These are phyloP conservation scores for Microcera coccophila DNA, from an alignment of 2,329 filamentous ascomycete genomes.

Conservation along the genomic window DNA sequence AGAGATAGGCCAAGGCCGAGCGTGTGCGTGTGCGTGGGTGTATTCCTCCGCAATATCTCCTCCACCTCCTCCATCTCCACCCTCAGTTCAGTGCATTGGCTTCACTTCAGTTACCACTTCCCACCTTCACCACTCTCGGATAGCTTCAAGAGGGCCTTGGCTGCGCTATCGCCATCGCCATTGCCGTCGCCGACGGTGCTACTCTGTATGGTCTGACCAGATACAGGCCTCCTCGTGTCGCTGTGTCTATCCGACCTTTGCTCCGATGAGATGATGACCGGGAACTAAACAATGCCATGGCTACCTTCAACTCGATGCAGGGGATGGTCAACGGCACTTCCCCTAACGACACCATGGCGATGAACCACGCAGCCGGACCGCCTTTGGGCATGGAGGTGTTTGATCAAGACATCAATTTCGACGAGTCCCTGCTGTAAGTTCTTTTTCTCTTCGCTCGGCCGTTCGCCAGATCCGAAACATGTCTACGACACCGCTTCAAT, in stretches of 20 bases:
- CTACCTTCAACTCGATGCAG: slow-evolving; percentile 55
- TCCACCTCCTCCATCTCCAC: slow-evolving; percentile 8
- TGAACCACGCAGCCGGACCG: slow-evolving; percentile 40
- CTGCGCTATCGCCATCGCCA: slow-evolving; percentile 3
- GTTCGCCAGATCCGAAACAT: slow-evolving; percentile 5
- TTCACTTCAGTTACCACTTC: not conserved
- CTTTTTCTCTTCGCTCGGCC: slow-evolving; percentile 7
- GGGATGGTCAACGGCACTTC: slow-evolving; percentile 44
- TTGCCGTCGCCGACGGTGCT: not conserved
- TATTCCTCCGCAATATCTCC: slow-evolving; percentile 10
- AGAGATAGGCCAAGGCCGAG: slow-evolving; percentile 9
- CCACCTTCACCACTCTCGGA: not conserved
- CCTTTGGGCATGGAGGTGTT: slow-evolving; percentile 48
- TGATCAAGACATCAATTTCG: slow-evolving; percentile 51
- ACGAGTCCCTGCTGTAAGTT: slow-evolving; percentile 53
- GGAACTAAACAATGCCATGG: slow-evolving; percentile 49
- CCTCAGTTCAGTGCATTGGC: slow-evolving; percentile 6
- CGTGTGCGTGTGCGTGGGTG: not conserved
- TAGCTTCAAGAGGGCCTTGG: too few species aligned
- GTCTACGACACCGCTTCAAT: not conserved
- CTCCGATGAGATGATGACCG: slow-evolving; percentile 29
- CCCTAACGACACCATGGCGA: slow-evolving; percentile 43
- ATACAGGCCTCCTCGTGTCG: slow-evolving; percentile 16
- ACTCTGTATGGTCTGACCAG: slow-evolving; percentile 2
- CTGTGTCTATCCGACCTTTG: slow-evolving; percentile 15